These are phyloP conservation scores for Larix kaempferi DNA, from an alignment of 75 land plant genomes.

Conservation along the genomic window DNA sequence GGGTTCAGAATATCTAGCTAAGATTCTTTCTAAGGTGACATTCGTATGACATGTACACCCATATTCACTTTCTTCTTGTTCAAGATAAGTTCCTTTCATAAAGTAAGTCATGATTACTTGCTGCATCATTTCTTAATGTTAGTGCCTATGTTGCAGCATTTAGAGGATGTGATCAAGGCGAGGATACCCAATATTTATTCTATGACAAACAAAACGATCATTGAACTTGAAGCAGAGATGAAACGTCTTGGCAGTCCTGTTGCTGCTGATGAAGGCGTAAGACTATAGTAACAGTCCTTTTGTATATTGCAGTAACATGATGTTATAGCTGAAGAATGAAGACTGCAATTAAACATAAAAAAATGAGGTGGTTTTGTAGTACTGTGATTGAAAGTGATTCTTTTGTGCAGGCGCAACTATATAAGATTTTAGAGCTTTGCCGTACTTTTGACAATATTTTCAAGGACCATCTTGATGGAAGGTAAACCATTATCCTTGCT, in stretches of 20 bases:
- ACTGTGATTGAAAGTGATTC: neutral
- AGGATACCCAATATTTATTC: conserved; percentile 69
- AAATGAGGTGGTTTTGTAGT: too few species aligned
- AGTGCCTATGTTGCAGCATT: conserved; percentile 45
- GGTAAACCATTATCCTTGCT: conserved; percentile 39
- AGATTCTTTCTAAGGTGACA: conserved; percentile 71
- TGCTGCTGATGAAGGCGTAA: conserved; percentile 74
- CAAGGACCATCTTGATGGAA: conserved; percentile 94
- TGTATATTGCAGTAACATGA: too few species aligned
- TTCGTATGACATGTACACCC: neutral
- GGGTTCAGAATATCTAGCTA: conserved; percentile 89
- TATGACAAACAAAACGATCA: conserved; percentile 74
- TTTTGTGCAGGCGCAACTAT: conserved; percentile 72
- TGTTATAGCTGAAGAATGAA: too few species aligned
- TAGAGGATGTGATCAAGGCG: conserved; percentile 68
- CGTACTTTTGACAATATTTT: conserved; percentile 91
- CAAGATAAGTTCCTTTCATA: neutral
- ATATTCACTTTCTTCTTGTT: neutral
- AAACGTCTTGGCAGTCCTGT: conserved; percentile 78
- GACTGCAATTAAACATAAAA: too few species aligned
- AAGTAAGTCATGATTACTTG: neutral
- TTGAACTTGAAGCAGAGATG: conserved; percentile 80
- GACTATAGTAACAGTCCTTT: neutral
- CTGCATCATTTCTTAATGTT: neutral
- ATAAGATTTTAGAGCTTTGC: conserved; percentile 86